A percentile compares a stretch with the other conserved stretches of the same genome.
phyloP scores from a whole-genome alignment of 1,284 basidiomycete species.

The Pseudozyma pruni region DNA sequence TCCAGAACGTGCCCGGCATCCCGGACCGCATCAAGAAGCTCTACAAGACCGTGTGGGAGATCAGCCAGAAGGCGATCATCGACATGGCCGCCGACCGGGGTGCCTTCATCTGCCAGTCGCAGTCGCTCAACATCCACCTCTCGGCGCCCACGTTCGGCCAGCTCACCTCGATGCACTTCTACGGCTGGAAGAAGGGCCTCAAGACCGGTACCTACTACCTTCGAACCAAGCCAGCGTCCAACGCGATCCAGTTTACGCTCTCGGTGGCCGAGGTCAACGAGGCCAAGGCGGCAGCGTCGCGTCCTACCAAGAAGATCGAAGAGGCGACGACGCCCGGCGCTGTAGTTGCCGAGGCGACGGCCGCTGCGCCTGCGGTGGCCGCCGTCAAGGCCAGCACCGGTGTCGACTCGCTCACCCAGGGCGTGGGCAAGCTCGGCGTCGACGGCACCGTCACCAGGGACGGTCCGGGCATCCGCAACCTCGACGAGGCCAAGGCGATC shows the following conservation, averaged over 20 bases:
- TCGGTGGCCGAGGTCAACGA: slow-evolving; percentile 80
- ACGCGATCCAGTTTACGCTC: slow-evolving; percentile 98
- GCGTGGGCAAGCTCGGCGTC: slow-evolving; percentile 59
- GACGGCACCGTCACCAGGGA: slow-evolving; percentile 63
- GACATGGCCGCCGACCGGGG: slow-evolving; percentile 98
- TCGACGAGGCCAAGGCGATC: slow-evolving; percentile 46
- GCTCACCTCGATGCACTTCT: slow-evolving; percentile 93
- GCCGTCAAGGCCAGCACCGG: slow-evolving; percentile 11
- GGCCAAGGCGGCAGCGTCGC: slow-evolving; percentile 72
- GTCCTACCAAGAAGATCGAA: slow-evolving; percentile 24
- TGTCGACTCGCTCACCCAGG: slow-evolving; percentile 30
- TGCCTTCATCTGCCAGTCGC: slow-evolving; percentile 92
- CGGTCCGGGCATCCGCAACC: slow-evolving; percentile 50
- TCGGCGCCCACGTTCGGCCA: slow-evolving; percentile 91
- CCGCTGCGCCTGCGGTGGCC: slow-evolving; percentile 12
- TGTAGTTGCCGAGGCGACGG: slow-evolving; percentile 7
- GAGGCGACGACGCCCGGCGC: slow-evolving; percentile 3
- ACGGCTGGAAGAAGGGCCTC: slow-evolving; percentile 98
- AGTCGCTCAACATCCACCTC: slow-evolving; percentile 88
- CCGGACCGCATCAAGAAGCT: slow-evolving; percentile 76
- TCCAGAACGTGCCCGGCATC: slow-evolving; percentile 74
- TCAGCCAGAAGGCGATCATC: slow-evolving; percentile 96
- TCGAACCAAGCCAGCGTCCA: slow-evolving; percentile 90
- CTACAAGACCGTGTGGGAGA: slow-evolving; percentile 99
- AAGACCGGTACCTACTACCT: slow-evolving; percentile 91